These are phyloP conservation scores for Naganishia sp. DNA, from an alignment of 1,284 basidiomycete species.

Conservation along the genomic window DNA sequence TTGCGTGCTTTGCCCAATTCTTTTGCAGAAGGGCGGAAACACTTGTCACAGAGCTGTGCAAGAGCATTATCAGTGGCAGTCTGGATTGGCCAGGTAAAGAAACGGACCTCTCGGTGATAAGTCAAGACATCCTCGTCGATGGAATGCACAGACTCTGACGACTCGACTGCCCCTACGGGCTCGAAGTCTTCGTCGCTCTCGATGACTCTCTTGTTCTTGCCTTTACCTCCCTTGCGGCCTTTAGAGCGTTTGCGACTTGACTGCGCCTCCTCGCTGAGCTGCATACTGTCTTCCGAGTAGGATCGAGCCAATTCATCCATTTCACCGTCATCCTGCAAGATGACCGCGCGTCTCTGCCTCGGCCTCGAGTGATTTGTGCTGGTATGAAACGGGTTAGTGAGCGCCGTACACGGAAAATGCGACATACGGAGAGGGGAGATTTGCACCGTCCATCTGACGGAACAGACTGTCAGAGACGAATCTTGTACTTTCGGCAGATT, in stretches of 20 bases:
- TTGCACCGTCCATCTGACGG: neutral
- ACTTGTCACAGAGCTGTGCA: constrained; percentile 46
- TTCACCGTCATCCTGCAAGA: constrained; percentile 13
- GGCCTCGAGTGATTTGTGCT: neutral
- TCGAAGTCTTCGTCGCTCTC: constrained; percentile 22
- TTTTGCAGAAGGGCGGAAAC: constrained; percentile 41
- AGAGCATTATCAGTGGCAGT: neutral
- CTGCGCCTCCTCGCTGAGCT: neutral
- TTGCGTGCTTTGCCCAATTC: constrained; percentile 39
- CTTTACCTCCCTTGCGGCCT: neutral
- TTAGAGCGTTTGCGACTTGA: neutral
- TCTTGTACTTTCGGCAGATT: neutral
- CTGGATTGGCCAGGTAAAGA: neutral
- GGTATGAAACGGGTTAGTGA: neutral
- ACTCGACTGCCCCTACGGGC: constrained; percentile 12
- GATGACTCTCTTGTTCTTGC: constrained; percentile 7
- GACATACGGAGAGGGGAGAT: constrained; percentile 1
- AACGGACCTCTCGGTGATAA: constrained; percentile 34
- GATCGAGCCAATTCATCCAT: constrained; percentile 21
- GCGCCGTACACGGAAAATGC: neutral
- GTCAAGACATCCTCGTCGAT: constrained; percentile 33
- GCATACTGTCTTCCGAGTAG: constrained; percentile 20
- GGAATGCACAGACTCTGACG: constrained; percentile 16
- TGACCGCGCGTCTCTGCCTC: neutral
- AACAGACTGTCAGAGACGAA: neutral